These are phyloP conservation scores for Daldinia vernicosa DNA, from an alignment of 495 filamentous ascomycete species.

Conservation along the genomic window DNA sequence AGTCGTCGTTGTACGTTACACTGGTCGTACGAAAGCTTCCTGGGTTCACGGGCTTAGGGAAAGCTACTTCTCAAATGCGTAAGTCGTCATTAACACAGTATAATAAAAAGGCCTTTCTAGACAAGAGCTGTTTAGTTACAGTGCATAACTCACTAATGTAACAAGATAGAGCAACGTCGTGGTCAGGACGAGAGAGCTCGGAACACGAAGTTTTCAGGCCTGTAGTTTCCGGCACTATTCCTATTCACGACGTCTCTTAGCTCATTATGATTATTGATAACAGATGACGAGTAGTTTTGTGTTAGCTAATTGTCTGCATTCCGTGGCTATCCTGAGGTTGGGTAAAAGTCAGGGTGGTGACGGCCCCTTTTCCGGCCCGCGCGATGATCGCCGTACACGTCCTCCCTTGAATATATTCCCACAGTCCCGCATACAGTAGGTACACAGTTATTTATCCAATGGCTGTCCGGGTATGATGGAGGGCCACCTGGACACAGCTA, in stretches of 20 bases:
- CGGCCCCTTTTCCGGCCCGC: conserved; percentile 32
- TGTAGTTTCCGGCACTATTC: conserved; percentile 6
- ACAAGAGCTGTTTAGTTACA: not conserved
- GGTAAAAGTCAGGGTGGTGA: conserved; percentile 19
- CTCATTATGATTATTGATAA: conserved; percentile 4
- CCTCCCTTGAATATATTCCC: conserved; percentile 34
- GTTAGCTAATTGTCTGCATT: conserved; percentile 21
- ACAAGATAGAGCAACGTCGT: conserved; percentile 13
- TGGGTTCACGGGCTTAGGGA: not conserved
- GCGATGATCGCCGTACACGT: conserved; percentile 38
- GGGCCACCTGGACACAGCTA: conserved; percentile 34
- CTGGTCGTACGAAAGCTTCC: not conserved
- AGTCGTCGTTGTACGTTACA: not conserved
- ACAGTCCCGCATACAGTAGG: conserved; percentile 25
- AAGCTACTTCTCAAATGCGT: not conserved
- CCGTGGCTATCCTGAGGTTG: conserved; percentile 13
- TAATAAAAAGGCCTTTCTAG: not conserved
- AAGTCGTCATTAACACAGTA: conserved; percentile 1
- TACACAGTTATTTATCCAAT: conserved; percentile 14
- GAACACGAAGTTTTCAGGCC: conserved; percentile 36
- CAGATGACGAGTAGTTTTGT: not conserved
- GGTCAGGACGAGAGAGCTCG: conserved; percentile 8
- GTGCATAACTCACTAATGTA: conserved; percentile 7
- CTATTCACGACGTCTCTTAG: conserved; percentile 1
- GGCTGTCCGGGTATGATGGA: not conserved